These are phyloP conservation scores for Fomitopsis serialis DNA, from an alignment of 768 basidiomycete genomes.

Conservation along the genomic window DNA sequence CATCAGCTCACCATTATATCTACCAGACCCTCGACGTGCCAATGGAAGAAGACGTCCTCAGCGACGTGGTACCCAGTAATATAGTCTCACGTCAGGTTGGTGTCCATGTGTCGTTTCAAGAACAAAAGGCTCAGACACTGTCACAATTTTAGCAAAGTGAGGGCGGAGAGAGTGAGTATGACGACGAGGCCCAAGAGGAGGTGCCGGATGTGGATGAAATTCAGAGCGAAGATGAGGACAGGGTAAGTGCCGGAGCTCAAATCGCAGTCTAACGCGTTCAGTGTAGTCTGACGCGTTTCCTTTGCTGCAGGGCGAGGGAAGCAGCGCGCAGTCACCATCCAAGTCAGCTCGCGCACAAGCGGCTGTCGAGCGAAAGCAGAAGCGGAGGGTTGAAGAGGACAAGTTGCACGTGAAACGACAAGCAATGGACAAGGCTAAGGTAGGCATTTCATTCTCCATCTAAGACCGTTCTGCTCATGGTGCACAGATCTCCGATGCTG, in stretches of 20 bases:
- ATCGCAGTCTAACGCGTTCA: background rate
- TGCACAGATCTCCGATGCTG: slow-evolving; percentile 78
- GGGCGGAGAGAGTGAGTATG: slow-evolving; percentile 69
- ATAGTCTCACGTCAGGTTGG: slow-evolving; percentile 84
- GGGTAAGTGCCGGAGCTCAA: slow-evolving; percentile 39
- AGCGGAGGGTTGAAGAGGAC: slow-evolving; percentile 64
- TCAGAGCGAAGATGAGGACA: slow-evolving; percentile 47
- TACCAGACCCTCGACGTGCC: slow-evolving; percentile 10
- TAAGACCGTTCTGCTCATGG: slow-evolving; percentile 7
- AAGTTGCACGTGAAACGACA: slow-evolving; percentile 66
- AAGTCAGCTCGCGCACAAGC: slow-evolving; percentile 31
- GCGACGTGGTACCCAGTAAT: slow-evolving; percentile 87
- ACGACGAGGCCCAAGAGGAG: slow-evolving; percentile 49
- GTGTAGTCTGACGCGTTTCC: slow-evolving; percentile 9
- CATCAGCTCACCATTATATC: background rate
- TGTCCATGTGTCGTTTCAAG: background rate
- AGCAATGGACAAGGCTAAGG: slow-evolving; percentile 88
- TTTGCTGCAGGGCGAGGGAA: slow-evolving; percentile 28
- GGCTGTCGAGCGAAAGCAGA: slow-evolving; percentile 37
- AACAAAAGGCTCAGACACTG: slow-evolving; percentile 19
- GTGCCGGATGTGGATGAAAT: slow-evolving; percentile 30
- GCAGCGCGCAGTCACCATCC: slow-evolving; percentile 27
- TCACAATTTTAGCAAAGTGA: slow-evolving; percentile 45
- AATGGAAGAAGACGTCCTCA: slow-evolving; percentile 77
- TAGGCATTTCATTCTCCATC: slow-evolving; percentile 20